A percentile compares a stretch with the other conserved stretches of the same genome.
Conservation (phyloP, 2,329 filamentous ascomycete genomes). For the Hypoxylon sp. region DNA sequence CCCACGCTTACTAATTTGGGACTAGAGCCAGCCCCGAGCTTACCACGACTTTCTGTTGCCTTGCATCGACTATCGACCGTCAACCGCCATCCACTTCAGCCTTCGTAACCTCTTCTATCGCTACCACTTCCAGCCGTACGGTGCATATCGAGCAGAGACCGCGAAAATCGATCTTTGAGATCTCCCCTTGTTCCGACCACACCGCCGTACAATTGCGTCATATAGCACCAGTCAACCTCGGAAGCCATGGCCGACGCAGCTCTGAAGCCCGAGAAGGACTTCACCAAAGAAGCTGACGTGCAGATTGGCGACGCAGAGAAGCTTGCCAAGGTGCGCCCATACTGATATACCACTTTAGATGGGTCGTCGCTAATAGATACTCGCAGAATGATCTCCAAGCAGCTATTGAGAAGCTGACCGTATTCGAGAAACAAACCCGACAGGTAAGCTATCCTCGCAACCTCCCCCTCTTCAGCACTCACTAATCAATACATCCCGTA, state of each 20-base stretch:
- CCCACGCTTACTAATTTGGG: too few relatives aligned
- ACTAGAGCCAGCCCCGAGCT: too few relatives aligned
- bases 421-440: constrained; percentile 94
- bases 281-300: constrained; percentile 93
- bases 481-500: constrained; percentile 50
- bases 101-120: constrained; percentile 14
- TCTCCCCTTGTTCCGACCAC: not conserved
- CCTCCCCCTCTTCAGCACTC: constrained; percentile 19
- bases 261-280: constrained; percentile 98
- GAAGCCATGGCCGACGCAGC: constrained; percentile 79
- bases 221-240: not conserved
- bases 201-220: not conserved
- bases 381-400: constrained; percentile 76
- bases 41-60: constrained; percentile 41
- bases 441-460: constrained; percentile 66
- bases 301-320: constrained; percentile 89
- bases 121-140: constrained; percentile 9
- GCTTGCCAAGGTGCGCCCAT: constrained; percentile 75
- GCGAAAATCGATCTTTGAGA: not conserved
- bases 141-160: not conserved
- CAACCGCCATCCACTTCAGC: not conserved
- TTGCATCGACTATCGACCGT: constrained; percentile 25
- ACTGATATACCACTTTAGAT: not conserved
- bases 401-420: constrained; percentile 91
- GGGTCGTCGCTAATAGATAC: constrained; percentile 3